Conservation (phyloP, 1,284 basidiomycete genomes). For the Ustilago xerochloae region DNA sequence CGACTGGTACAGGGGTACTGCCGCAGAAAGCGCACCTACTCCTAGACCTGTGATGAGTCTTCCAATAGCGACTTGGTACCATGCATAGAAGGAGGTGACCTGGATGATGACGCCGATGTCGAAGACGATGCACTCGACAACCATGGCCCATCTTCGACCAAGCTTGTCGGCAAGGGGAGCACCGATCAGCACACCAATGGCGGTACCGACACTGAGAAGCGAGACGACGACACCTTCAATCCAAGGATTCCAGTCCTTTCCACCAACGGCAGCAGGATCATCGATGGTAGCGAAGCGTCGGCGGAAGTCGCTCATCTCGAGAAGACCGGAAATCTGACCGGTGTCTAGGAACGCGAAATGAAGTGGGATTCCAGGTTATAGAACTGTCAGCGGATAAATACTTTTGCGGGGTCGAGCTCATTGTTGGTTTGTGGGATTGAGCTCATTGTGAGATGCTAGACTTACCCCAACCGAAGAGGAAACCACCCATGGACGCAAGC, state of each 20-base stretch:
- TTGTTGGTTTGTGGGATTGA: too few relatives aligned
- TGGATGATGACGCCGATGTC: slow-evolving; percentile 77
- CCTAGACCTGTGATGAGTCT: slow-evolving; percentile 74
- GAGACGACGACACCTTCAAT: slow-evolving; percentile 75
- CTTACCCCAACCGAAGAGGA: slow-evolving; percentile 74
- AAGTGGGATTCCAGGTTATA: neutral
- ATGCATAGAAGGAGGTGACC: slow-evolving; percentile 63
- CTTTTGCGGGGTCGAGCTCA: too few relatives aligned
- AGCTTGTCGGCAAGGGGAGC: slow-evolving; percentile 74
- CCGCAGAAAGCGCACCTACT: slow-evolving; percentile 73
- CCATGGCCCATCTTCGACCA: slow-evolving; percentile 79
- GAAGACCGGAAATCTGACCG: slow-evolving; percentile 81
- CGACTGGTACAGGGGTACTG: slow-evolving; percentile 80
- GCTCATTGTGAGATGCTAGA: too few relatives aligned
- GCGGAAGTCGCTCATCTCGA: slow-evolving; percentile 80
- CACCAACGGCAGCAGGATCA: slow-evolving; percentile 11
- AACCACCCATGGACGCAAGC: slow-evolving; percentile 81
- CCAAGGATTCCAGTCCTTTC: slow-evolving; percentile 57
- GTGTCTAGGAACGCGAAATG: slow-evolving; percentile 72
- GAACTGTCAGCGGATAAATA: neutral
- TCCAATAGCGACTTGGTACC: slow-evolving; percentile 73
- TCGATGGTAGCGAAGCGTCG: slow-evolving; percentile 72
- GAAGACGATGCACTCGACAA: slow-evolving; percentile 76
- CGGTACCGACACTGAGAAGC: slow-evolving; percentile 72
- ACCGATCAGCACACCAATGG: slow-evolving; percentile 65